Base-by-base conservation (phyloP, 2,329 filamentous ascomycete species). In the Scedosporium dehoogii region DNA sequence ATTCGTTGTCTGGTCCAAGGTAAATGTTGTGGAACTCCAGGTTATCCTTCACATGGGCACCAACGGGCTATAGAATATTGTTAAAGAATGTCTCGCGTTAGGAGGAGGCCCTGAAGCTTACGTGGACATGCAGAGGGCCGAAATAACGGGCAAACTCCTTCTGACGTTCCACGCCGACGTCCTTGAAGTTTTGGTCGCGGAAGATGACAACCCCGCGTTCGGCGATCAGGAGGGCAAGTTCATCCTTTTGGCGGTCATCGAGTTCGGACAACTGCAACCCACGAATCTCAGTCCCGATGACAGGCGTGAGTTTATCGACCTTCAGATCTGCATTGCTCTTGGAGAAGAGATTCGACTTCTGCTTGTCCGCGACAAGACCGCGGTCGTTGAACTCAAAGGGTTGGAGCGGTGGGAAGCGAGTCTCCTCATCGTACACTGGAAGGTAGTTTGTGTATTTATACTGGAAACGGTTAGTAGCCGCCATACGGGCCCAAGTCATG, bases 1-100 rank as follows among this genome's bases (percentile, higher is more conserved):
- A 77, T 42, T 74, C 72, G 65, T 78, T 79, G 67, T 76, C 78
- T 1, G 74, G 73, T 0, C 76, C 78, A 0, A 79, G 73, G 67
- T 79, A 79, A 64, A 79, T 78, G 65, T 76, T 78, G 67, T 79
- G 76, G 58, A 78, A 70, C 65, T 79, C 76, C 10, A 77, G 69
- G 41, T 75, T 70, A 64, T 74, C 74, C 61, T 78, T 72, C 63
- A 78, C 73, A 60, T 77, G 74, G 16, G 75, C 73, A 42, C 75
- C 76, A 9, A 76, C 74, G 21, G 75, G 75, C 74, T 76, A 58
- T 6, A 25, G 7, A 4, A 16, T 1, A 48, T 16, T 42, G 46
- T 61, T 38, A 53, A 21, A 3, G 23, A 18, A 53, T 55, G 7
- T 6, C 9, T 27, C 61, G 61, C 10, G 16, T 33, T 46, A 27